Base-by-base conservation (phyloP, 441 rosid genomes). In the Gossypium davidsonii region DNA sequence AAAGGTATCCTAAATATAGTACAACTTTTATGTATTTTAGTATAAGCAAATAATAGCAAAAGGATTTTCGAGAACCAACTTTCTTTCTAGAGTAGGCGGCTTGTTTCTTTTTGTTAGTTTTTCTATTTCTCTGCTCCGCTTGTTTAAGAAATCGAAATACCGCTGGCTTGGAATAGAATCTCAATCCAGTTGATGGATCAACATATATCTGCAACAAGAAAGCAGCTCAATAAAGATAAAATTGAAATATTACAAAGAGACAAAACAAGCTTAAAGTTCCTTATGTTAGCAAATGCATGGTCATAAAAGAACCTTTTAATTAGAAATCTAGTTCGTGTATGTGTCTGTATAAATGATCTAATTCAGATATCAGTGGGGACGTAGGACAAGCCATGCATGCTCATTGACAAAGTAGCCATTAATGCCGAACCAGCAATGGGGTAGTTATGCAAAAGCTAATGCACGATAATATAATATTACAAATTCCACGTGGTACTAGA, bases 91-190 rank as follows among this genome's bases (percentile, higher is more conserved):
- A 70, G 31, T 3, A 53, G 21, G 42, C 28, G n/a, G 42, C 58
- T 49, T 25, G 51, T 73, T 71, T 73, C 71, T 73, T 67, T 65
- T n/a, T 72, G 67, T 71, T 51, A 20, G 76, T 20, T 1, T 4
- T 64, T 71, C 46, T 17, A 49, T 59, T 76, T 64, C 57, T 75
- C 48, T 39, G 65, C 78, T 73, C 78, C 12, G 28, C 21, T 55
- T 52, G 52, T 48, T 70, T 25, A 51, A 86, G 87, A 81, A 78
- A 74, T 57, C 49, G 74, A 25, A 77, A 15, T 73, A 83, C 87
- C 63, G 78, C 59, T 62, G 88, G 88, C 81, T 73, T 81, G 74
- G 90, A 83, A 71, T 60, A 65, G 77, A 78, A 84, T 76, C 62
- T 87, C 66, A 11, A 15, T 67, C 83, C 80, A 26, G 78, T 77